A percentile compares a stretch with the other conserved stretches of the same genome.
These are phyloP conservation scores for Lentinus polychrous DNA, from an alignment of 1,284 basidiomycete genomes.

Conservation along the genomic window DNA sequence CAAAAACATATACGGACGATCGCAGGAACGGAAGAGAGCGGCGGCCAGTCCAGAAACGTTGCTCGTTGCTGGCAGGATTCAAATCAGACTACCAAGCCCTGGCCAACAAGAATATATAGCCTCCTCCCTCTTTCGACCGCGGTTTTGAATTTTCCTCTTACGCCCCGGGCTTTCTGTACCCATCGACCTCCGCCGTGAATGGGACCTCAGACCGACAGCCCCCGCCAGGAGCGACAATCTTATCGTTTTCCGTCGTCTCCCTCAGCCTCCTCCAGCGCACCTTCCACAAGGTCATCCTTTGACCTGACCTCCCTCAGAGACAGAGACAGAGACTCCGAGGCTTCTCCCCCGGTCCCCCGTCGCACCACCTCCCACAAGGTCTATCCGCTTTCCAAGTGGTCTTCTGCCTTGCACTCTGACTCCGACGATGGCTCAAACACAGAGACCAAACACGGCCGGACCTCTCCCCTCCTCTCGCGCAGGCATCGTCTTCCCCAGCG, in stretches of 20 bases:
- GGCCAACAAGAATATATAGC: not conserved
- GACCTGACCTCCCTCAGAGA: conserved; percentile 14
- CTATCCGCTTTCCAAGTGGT: conserved; percentile 14
- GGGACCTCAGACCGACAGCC: conserved; percentile 21
- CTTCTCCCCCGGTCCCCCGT: conserved; percentile 12
- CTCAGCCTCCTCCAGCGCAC: conserved; percentile 17
- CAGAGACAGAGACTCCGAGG: conserved; percentile 14
- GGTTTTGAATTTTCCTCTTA: not conserved
- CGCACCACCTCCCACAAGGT: conserved; percentile 22
- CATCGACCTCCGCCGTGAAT: conserved; percentile 16
- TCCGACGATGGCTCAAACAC: conserved; percentile 16
- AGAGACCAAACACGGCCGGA: conserved; percentile 19
- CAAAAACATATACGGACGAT: too few relatives aligned
- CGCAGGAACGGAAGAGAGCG: too few relatives aligned
- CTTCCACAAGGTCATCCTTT: conserved; percentile 14
- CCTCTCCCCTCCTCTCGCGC: conserved; percentile 15
- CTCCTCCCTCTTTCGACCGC: not conserved
- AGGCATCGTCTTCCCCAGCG: conserved; percentile 17
- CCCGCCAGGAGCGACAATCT: conserved; percentile 20
- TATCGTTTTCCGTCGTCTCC: conserved; percentile 18
- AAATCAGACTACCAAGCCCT: too few relatives aligned
- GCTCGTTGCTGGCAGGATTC: too few relatives aligned
- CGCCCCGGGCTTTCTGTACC: not conserved
- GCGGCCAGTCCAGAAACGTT: not conserved
- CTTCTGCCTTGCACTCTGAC: conserved; percentile 16